Conservation (phyloP, 1,139 yeast species). For the Blastobotrys raffinosifermentans region DNA sequence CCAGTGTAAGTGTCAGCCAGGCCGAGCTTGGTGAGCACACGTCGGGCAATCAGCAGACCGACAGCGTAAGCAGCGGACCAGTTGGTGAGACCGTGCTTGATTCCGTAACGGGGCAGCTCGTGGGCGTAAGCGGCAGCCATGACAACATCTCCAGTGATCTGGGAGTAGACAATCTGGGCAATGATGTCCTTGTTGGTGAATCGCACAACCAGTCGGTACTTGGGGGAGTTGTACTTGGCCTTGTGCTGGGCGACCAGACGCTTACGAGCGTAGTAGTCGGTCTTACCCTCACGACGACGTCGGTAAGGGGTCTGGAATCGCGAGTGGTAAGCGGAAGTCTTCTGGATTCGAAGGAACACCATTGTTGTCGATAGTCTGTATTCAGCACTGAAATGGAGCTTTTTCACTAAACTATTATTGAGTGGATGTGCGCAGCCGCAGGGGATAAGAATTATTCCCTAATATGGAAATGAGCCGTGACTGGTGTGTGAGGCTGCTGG, state of each 20-base stretch:
- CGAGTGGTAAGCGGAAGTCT: slow-evolving; percentile 94
- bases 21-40: slow-evolving; percentile 97
- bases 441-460: too few species aligned
- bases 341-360: slow-evolving; percentile 69
- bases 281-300: slow-evolving; percentile 99
- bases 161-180: slow-evolving; percentile 95
- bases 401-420: too few species aligned
- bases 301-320: slow-evolving; percentile 99
- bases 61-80: slow-evolving; percentile 99
- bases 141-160: slow-evolving; percentile 95
- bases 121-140: slow-evolving; percentile 98
- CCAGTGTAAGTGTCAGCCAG: slow-evolving; percentile 97
- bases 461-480: too few species aligned
- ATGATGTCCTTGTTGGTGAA: slow-evolving; percentile 99
- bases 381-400: too few species aligned
- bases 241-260: slow-evolving; percentile 99
- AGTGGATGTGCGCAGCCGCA: too few species aligned
- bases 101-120: slow-evolving; percentile 98
- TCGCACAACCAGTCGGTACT: slow-evolving; percentile 99
- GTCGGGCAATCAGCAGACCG: slow-evolving; percentile 98
- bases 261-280: slow-evolving; percentile 99
- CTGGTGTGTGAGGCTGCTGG: too few species aligned
- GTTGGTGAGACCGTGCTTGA: slow-evolving; percentile 98
- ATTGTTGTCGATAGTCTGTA: slow-evolving; percentile 40
- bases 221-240: slow-evolving; percentile 99